Conservation (phyloP, 2,329 filamentous ascomycete genomes). For the Microcyclospora pomicola region DNA sequence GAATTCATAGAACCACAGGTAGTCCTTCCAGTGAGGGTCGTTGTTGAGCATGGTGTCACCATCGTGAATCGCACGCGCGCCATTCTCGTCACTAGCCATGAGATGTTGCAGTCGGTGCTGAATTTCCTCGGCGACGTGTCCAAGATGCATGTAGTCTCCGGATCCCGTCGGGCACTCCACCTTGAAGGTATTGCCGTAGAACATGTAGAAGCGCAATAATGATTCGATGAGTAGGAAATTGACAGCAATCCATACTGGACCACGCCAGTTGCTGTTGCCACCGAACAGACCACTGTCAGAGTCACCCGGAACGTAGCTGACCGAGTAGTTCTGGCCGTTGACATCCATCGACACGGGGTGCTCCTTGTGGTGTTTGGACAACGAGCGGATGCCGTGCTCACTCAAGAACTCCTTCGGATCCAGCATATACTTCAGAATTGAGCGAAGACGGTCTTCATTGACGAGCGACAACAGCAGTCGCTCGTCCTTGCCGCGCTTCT, state of each 20-base stretch:
- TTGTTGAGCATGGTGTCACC: slow-evolving; percentile 78
- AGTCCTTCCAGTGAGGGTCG: slow-evolving; percentile 83
- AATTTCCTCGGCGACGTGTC: slow-evolving; percentile 85
- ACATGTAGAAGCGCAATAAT: slow-evolving; percentile 89
- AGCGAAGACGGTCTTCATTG: slow-evolving; percentile 79
- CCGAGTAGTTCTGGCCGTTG: slow-evolving; percentile 76
- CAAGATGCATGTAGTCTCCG: slow-evolving; percentile 88
- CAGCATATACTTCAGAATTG: slow-evolving; percentile 82
- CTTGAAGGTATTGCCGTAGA: slow-evolving; percentile 77
- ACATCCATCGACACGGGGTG: slow-evolving; percentile 92
- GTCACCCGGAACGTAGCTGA: slow-evolving; percentile 86
- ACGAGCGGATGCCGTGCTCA: slow-evolving; percentile 75
- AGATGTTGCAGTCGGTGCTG: slow-evolving; percentile 90
- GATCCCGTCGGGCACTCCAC: slow-evolving; percentile 91
- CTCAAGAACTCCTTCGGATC: slow-evolving; percentile 89
- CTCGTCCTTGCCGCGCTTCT: slow-evolving; percentile 78
- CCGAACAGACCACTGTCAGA: slow-evolving; percentile 91
- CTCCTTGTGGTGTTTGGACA: slow-evolving; percentile 84
- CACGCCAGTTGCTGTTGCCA: slow-evolving; percentile 96
- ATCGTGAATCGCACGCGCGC: slow-evolving; percentile 75
- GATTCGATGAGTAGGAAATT: slow-evolving; percentile 92
- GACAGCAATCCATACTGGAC: slow-evolving; percentile 86
- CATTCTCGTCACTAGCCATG: slow-evolving; percentile 71
- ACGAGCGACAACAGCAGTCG: slow-evolving; percentile 79
- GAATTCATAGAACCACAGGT: slow-evolving; percentile 94